phyloP scores from a whole-genome alignment of 345 rosid species.

The Murraya paniculata region DNA sequence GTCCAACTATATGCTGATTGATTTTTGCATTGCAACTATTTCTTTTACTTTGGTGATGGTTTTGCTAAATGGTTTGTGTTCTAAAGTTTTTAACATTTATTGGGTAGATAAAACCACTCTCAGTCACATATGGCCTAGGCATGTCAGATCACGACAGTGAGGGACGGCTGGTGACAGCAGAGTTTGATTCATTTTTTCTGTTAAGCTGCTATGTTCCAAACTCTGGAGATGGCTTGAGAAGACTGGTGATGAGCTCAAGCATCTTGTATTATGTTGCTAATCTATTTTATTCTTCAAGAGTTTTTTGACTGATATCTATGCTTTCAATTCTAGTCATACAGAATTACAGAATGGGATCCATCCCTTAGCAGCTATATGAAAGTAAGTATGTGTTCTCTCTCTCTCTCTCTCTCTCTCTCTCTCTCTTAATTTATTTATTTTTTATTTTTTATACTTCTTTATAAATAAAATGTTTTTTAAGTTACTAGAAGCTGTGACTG shows the following conservation, averaged over 20 bases:
- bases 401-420: no score
- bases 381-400: conserved; percentile 39
- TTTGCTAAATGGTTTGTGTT: background rate
- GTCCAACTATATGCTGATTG: background rate
- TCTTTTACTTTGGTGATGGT: background rate
- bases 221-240: conserved; percentile 93
- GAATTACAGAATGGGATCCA: conserved; percentile 77
- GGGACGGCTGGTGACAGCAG: conserved; percentile 87
- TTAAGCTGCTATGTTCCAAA: conserved; percentile 79
- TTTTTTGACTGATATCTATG: conserved; percentile 14
- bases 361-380: conserved; percentile 76
- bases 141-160: conserved; percentile 77
- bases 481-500: background rate
- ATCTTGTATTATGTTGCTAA: background rate
- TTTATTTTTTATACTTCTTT: background rate
- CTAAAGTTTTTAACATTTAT: conserved; percentile 19
- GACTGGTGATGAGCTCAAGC: conserved; percentile 57
- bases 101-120: conserved; percentile 80
- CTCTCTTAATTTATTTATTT: no score
- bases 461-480: background rate
- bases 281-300: background rate
- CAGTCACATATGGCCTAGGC: conserved; percentile 77
- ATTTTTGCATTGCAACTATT: background rate
- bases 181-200: conserved; percentile 80
- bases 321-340: conserved; percentile 52